Percentiles rank a stretch among this genome's conserved stretches.
phyloP scores from a whole-genome alignment of 768 basidiomycete genomes.

The Macrolepiota fuliginosa region DNA sequence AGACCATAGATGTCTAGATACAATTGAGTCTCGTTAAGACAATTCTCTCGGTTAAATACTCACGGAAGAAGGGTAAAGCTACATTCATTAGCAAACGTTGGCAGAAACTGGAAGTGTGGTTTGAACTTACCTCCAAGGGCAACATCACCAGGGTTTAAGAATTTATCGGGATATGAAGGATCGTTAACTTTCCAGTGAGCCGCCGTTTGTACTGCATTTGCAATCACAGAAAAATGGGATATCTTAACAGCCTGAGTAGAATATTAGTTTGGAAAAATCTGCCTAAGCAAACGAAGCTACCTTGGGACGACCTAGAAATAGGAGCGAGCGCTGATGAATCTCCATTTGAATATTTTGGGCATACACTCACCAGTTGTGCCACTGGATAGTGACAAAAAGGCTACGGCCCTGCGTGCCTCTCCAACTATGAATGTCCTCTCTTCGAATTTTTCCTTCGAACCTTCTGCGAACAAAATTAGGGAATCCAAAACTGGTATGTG shows the following conservation, averaged over 20 bases:
- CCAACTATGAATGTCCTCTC: constrained; percentile 49
- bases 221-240: constrained; percentile 62
- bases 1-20: constrained; percentile 58
- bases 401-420: constrained; percentile 59
- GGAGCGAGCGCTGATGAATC: background rate
- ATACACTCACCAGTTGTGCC: constrained; percentile 64
- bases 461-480: constrained; percentile 42
- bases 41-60: constrained; percentile 3
- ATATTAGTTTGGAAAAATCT: background rate
- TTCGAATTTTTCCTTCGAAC: constrained; percentile 33
- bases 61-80: constrained; percentile 66
- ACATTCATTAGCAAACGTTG: background rate
- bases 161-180: constrained; percentile 35
- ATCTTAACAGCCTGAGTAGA: constrained; percentile 57
- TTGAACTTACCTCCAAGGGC: constrained; percentile 48
- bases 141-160: constrained; percentile 52
- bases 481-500: constrained; percentile 36
- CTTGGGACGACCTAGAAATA: constrained; percentile 32
- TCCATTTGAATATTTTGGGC: background rate
- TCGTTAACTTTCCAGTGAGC: constrained; percentile 46
- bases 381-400: constrained; percentile 72
- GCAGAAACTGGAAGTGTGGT: background rate
- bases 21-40: background rate
- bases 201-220: constrained; percentile 61
- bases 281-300: constrained; percentile 17